These are phyloP conservation scores for Raphidocelis subcapitata DNA, from an alignment of 139 green algal genomes.

Conservation along the genomic window DNA sequence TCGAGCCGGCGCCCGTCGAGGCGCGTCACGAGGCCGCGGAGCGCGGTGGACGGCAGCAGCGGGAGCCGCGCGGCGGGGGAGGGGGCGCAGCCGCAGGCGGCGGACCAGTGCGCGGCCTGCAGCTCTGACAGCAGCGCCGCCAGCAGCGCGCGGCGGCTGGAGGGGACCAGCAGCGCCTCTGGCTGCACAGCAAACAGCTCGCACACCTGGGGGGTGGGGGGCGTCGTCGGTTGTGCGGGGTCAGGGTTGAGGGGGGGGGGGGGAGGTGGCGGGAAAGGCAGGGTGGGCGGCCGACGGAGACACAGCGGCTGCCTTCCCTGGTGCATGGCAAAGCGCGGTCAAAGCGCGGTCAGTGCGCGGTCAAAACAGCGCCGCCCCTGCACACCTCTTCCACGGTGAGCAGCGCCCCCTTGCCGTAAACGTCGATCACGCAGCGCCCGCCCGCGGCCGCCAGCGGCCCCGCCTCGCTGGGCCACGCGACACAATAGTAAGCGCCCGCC, in stretches of 20 bases:
- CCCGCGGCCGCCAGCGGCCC: constrained; percentile 12
- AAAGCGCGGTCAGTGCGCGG: not conserved
- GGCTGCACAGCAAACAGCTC: constrained; percentile 57
- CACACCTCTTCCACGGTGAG: constrained; percentile 50
- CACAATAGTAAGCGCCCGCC: constrained; percentile 4
- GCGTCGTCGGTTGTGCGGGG: not conserved
- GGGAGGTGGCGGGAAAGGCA: not conserved
- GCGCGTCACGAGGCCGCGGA: constrained; percentile 14
- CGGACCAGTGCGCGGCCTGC: constrained; percentile 45
- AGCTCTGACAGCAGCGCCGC: constrained; percentile 50
- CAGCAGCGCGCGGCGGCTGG: constrained; percentile 43
- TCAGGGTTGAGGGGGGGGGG: not conserved
- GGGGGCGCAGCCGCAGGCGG: constrained; percentile 38
- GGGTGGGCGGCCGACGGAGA: too few relatives aligned
- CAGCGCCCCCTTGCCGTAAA: constrained; percentile 56
- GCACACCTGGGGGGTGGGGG: constrained; percentile 37
- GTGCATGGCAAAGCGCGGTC: not conserved
- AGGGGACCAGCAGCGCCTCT: constrained; percentile 6
- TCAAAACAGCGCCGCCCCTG: not conserved
- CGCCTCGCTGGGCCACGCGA: constrained; percentile 14
- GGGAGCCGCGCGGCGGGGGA: constrained; percentile 41
- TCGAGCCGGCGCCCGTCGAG: constrained; percentile 29
- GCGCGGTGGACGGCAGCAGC: constrained; percentile 40
- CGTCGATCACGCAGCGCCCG: constrained; percentile 56
- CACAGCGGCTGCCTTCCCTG: not conserved